phyloP scores from a whole-genome alignment of 23 red algal genomes.

The Gracilariopsis chorda region DNA sequence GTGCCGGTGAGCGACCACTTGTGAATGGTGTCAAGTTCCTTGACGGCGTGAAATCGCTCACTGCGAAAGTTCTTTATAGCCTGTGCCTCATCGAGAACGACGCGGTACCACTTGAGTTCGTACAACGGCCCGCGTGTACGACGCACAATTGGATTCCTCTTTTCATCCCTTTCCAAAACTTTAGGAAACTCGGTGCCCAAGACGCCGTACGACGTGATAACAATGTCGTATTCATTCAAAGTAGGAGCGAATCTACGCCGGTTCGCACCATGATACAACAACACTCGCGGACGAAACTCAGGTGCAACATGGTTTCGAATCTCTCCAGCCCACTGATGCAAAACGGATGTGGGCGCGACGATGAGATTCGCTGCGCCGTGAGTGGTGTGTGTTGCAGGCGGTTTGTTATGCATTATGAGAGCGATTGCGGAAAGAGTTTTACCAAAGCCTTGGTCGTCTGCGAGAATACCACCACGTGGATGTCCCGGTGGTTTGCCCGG shows the following conservation, averaged over 20 bases:
- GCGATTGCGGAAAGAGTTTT: constrained; percentile 59
- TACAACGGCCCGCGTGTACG: constrained; percentile 33
- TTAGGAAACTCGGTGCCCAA: constrained; percentile 41
- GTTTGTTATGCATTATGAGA: neutral
- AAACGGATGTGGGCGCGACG: constrained; percentile 62
- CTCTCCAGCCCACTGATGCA: constrained; percentile 70
- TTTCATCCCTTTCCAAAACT: constrained; percentile 1
- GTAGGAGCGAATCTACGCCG: neutral
- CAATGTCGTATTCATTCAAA: constrained; percentile 48
- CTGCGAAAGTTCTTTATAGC: constrained; percentile 65
- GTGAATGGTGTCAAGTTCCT: constrained; percentile 17
- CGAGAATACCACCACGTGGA: constrained; percentile 42
- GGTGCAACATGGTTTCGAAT: constrained; percentile 25
- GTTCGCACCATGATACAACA: constrained; percentile 67
- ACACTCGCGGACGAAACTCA: constrained; percentile 3
- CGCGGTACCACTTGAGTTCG: constrained; percentile 61
- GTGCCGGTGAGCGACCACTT: constrained; percentile 84
- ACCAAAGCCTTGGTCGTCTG: constrained; percentile 62
- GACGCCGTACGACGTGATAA: constrained; percentile 77
- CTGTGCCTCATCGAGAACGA: constrained; percentile 93
- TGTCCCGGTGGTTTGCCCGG: neutral
- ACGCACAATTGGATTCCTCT: neutral
- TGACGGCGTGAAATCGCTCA: constrained; percentile 12
- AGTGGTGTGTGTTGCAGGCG: neutral
- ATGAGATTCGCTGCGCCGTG: constrained; percentile 35